phyloP scores from a whole-genome alignment of 352 stramenopile genomes.

The Hyaloperonospora arabidopsidis region DNA sequence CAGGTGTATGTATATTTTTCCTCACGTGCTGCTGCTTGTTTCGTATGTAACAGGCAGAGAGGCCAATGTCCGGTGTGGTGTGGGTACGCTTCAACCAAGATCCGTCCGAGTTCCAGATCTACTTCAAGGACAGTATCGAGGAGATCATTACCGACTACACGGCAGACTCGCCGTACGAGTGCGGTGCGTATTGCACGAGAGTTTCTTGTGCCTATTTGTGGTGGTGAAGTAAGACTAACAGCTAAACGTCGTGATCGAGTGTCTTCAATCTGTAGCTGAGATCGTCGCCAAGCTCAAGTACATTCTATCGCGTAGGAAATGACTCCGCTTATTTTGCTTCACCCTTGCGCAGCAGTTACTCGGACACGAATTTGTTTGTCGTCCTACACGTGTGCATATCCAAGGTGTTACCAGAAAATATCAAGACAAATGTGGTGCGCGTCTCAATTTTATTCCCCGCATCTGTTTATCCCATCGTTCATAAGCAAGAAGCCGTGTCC shows the following conservation, averaged over 20 bases:
- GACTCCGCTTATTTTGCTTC: constrained; percentile 6
- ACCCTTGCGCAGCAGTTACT: no score
- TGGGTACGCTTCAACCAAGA: constrained; percentile 84
- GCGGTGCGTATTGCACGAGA: constrained; percentile 39
- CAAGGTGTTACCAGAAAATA: constrained; percentile 1
- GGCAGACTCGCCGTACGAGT: constrained; percentile 85
- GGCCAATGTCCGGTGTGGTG: constrained; percentile 77
- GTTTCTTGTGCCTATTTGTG: background rate
- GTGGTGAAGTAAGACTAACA: constrained; percentile 5
- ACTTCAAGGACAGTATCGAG: constrained; percentile 84
- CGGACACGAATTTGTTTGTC: background rate
- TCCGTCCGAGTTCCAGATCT: constrained; percentile 83
- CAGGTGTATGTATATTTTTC: background rate
- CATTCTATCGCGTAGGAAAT: constrained; percentile 79
- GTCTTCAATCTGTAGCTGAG: constrained; percentile 42
- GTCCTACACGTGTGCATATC: background rate
- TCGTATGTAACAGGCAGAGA: constrained; percentile 46
- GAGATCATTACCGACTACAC: constrained; percentile 86
- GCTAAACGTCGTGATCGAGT: constrained; percentile 5
- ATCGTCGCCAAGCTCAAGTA: constrained; percentile 89
- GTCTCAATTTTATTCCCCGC: constrained; percentile 81
- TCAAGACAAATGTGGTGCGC: constrained; percentile 48
- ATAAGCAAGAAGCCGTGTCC: constrained; percentile 20
- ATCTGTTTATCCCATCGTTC: constrained; percentile 39
- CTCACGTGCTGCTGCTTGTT: constrained; percentile 4